Percentiles rank a stretch among this genome's conserved stretches.
Conservation (phyloP, 108 stramenopile genomes). For the Hondaea fermentalgiana region DNA sequence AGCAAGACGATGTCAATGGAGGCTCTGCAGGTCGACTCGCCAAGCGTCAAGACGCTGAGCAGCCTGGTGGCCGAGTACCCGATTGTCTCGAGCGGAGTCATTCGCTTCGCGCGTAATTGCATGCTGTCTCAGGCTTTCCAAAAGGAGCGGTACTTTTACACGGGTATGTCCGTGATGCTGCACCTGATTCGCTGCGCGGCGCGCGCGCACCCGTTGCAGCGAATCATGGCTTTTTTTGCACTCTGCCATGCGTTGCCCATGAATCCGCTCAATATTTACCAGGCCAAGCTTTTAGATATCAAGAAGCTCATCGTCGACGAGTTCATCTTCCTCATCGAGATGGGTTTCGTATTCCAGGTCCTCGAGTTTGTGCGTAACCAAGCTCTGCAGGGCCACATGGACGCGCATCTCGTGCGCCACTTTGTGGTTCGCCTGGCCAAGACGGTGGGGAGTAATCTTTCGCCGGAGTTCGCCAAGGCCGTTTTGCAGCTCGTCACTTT, state of each 20-base stretch:
- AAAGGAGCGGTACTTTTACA: background rate
- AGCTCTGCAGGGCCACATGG: background rate
- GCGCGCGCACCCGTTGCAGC: constrained; percentile 2
- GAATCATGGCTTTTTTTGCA: background rate
- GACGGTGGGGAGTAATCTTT: background rate
- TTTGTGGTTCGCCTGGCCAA: background rate
- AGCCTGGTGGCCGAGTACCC: background rate
- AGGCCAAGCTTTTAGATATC: constrained; percentile 1
- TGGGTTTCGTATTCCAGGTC: background rate
- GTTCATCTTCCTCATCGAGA: background rate
- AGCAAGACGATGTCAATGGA: background rate
- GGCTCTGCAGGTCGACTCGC: background rate
- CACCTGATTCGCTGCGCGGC: background rate
- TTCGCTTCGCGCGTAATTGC: background rate
- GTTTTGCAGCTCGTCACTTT: background rate
- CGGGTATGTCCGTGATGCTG: background rate
- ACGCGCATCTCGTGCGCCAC: background rate
- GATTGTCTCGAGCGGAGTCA: background rate
- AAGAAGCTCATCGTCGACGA: background rate
- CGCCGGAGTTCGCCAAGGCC: background rate
- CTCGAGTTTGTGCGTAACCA: background rate
- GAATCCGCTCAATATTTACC: background rate
- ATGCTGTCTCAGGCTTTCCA: background rate
- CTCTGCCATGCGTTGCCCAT: background rate
- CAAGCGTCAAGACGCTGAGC: background rate